Conservation (phyloP, 495 filamentous ascomycete genomes). For the Mycothermus thermophilus region DNA sequence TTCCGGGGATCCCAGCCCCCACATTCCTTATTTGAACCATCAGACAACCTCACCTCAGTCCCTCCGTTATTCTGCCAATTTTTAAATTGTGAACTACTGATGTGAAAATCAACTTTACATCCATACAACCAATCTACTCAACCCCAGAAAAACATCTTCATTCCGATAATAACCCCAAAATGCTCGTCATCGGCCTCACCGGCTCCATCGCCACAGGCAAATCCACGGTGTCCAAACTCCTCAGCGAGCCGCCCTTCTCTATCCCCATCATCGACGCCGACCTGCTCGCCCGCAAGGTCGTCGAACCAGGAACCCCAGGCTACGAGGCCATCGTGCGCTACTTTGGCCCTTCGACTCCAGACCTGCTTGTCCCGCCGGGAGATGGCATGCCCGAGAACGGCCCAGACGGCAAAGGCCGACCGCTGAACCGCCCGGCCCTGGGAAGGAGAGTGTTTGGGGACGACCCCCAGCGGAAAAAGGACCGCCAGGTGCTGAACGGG, state of each 20-base stretch:
- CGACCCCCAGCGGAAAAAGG: slow-evolving; percentile 44
- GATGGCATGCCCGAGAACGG: slow-evolving; percentile 30
- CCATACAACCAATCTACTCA: too few species aligned
- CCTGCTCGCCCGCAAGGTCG: slow-evolving; percentile 74
- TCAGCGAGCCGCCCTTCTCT: slow-evolving; percentile 63
- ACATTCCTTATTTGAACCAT: too few species aligned
- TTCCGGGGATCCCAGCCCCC: too few species aligned
- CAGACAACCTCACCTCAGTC: too few species aligned
- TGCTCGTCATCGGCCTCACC: slow-evolving; percentile 93
- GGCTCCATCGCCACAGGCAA: slow-evolving; percentile 97
- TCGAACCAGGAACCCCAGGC: slow-evolving; percentile 73
- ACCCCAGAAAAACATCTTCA: not conserved
- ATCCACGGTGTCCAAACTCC: slow-evolving; percentile 80
- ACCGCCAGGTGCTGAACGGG: slow-evolving; percentile 63
- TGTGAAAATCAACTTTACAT: too few species aligned
- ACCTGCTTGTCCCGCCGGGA: slow-evolving; percentile 50
- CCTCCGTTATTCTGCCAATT: too few species aligned
- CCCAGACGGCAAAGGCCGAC: slow-evolving; percentile 40
- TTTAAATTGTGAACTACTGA: too few species aligned
- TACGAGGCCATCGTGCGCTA: slow-evolving; percentile 66
- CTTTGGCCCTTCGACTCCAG: slow-evolving; percentile 69
- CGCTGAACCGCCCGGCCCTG: slow-evolving; percentile 74
- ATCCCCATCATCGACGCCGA: slow-evolving; percentile 95
- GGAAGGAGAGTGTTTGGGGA: slow-evolving; percentile 76
- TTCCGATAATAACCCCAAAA: slow-evolving; percentile 25